Conservation (phyloP, 495 filamentous ascomycete species). For the Neurospora hispaniola region DNA sequence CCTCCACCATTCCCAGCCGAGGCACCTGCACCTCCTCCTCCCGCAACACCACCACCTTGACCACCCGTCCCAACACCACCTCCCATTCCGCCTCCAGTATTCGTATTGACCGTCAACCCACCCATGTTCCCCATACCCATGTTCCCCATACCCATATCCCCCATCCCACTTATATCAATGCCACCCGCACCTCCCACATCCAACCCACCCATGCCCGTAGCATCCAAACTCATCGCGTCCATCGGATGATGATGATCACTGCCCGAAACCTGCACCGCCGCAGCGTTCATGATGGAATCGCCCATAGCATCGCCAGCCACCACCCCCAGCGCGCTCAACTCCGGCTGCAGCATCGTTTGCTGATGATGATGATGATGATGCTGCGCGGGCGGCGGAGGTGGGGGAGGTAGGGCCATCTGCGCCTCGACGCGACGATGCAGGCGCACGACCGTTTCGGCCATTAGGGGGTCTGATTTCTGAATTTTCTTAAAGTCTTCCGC, state of each 20-base stretch:
- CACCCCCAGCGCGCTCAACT: slow-evolving; percentile 14
- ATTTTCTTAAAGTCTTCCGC: slow-evolving; percentile 52
- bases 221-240: slow-evolving; percentile 24
- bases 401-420: slow-evolving; percentile 29
- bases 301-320: slow-evolving; percentile 18
- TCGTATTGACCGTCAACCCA: not conserved
- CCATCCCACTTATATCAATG: slow-evolving; percentile 11
- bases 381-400: slow-evolving; percentile 11
- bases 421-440: slow-evolving; percentile 66
- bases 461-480: slow-evolving; percentile 46
- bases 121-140: slow-evolving; percentile 2
- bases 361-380: not conserved
- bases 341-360: slow-evolving; percentile 15
- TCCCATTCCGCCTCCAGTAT: not conserved
- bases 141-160: not conserved
- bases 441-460: slow-evolving; percentile 65
- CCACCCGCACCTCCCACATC: slow-evolving; percentile 3
- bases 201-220: slow-evolving; percentile 12
- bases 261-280: slow-evolving; percentile 16
- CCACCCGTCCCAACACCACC: not conserved
- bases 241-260: not conserved
- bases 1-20: slow-evolving; percentile 2
- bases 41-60: not conserved
- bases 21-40: not conserved
- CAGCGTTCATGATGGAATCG: slow-evolving; percentile 18